A percentile compares a stretch with the other conserved stretches of the same genome.
Conservation (phyloP, 2,329 filamentous ascomycete genomes). For the Colletotrichum limetticola region DNA sequence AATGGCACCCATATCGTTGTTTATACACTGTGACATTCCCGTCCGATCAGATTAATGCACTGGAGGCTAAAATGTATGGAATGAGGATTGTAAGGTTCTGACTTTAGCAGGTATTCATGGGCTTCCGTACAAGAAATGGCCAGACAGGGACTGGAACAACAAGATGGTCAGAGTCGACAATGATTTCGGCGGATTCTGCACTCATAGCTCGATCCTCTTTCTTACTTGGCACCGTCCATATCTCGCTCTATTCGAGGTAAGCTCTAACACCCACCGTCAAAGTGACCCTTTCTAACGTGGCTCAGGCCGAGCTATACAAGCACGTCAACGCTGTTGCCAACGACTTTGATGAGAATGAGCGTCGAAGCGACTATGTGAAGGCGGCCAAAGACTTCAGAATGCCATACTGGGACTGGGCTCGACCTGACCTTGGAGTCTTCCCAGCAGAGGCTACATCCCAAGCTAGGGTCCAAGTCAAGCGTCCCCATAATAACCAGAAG, state of each 20-base stretch:
- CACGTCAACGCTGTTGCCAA: constrained; percentile 39
- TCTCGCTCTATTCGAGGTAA: constrained; percentile 68
- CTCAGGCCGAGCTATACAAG: constrained; percentile 39
- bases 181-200: constrained; percentile 70
- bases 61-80: no score
- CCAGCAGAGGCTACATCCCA: constrained; percentile 38
- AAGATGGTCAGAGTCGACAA: constrained; percentile 40
- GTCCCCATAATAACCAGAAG: constrained; percentile 39
- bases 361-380: constrained; percentile 38
- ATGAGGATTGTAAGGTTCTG: neutral
- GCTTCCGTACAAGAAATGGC: constrained; percentile 43
- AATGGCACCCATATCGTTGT: no score
- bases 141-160: constrained; percentile 35
- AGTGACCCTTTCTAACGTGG: neutral
- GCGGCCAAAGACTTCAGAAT: constrained; percentile 44
- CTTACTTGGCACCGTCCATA: constrained; percentile 75
- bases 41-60: no score
- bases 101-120: constrained; percentile 45
- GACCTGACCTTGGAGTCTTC: constrained; percentile 30
- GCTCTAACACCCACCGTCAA: neutral
- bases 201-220: constrained; percentile 70
- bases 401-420: constrained; percentile 49
- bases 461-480: constrained; percentile 9
- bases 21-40: no score
- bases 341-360: constrained; percentile 36